Conservation (phyloP, 2,329 filamentous ascomycete species). For the Geoglossum cookeanum region DNA sequence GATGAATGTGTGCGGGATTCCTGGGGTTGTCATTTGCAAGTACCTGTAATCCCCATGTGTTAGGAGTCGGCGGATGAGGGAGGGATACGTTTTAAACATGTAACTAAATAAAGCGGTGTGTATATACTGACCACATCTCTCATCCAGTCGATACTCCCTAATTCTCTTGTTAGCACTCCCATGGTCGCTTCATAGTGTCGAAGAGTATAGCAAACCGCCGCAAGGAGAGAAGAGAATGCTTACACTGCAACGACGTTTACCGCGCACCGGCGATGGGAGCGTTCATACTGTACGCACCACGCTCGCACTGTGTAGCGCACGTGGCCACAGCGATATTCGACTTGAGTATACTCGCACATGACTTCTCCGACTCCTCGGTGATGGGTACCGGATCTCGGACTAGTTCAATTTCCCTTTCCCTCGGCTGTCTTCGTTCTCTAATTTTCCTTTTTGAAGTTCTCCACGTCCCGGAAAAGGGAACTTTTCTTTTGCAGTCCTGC, state of each 20-base stretch:
- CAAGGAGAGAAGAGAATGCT: slow-evolving; percentile 6
- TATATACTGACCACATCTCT: slow-evolving; percentile 24
- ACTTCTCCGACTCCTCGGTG: slow-evolving; percentile 11
- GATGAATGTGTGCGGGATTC: not conserved
- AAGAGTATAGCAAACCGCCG: not conserved
- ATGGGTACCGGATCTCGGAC: slow-evolving; percentile 16
- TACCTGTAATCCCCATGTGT: not conserved
- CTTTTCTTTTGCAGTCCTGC: not conserved
- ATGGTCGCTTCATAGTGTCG: not conserved
- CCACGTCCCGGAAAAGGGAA: slow-evolving; percentile 4
- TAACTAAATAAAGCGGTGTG: not conserved
- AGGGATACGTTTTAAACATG: not conserved
- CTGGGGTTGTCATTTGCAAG: not conserved
- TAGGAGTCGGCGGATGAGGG: not conserved
- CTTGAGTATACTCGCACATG: slow-evolving; percentile 42
- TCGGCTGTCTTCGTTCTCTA: slow-evolving; percentile 13
- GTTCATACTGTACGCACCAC: slow-evolving; percentile 30
- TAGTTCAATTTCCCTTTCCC: slow-evolving; percentile 11
- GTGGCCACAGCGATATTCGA: slow-evolving; percentile 36
- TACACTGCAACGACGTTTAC: slow-evolving; percentile 34
- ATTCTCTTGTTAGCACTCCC: not conserved
- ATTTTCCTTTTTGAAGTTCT: slow-evolving; percentile 11
- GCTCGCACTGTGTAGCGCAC: slow-evolving; percentile 34
- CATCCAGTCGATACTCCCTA: slow-evolving; percentile 28
- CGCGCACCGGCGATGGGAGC: slow-evolving; percentile 35